Conservation (phyloP, 2,329 filamentous ascomycete species). For the Monosporascus sp. region DNA sequence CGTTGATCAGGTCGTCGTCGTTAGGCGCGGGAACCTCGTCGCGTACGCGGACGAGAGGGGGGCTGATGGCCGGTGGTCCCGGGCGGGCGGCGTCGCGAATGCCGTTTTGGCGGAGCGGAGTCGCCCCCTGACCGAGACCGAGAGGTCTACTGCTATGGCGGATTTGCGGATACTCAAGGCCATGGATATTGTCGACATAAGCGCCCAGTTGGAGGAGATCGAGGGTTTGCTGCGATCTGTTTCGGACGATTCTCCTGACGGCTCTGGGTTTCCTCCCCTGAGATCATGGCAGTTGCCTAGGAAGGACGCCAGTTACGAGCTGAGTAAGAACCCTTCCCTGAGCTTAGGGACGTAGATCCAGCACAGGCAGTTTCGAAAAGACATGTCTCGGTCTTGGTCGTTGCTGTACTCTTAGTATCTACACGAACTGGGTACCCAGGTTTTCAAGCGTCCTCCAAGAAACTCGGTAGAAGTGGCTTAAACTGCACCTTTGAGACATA, state of each 20-base stretch:
- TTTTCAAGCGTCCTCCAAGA: slow-evolving; percentile 19
- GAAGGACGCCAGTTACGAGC: not conserved
- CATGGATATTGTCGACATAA: slow-evolving; percentile 10
- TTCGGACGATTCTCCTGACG: not conserved
- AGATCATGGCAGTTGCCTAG: not conserved
- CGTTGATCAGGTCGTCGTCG: slow-evolving; percentile 32
- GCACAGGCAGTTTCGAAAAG: no score
- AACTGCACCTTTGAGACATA: slow-evolving; percentile 25
- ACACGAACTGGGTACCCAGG: not conserved
- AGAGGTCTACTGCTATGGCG: slow-evolving; percentile 17
- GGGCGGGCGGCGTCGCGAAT: slow-evolving; percentile 10
- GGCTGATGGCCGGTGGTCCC: slow-evolving; percentile 1
- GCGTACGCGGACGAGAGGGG: slow-evolving; percentile 21
- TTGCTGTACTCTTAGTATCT: no score
- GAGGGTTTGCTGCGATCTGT: slow-evolving; percentile 16
- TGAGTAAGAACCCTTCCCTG: not conserved
- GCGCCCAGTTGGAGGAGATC: slow-evolving; percentile 19
- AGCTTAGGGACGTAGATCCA: not conserved
- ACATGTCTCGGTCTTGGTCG: no score
- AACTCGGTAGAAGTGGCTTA: slow-evolving; percentile 23
- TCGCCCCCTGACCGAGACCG: slow-evolving; percentile 21
- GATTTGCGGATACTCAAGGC: slow-evolving; percentile 21
- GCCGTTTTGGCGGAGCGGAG: slow-evolving; percentile 22
- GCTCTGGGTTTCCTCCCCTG: not conserved
- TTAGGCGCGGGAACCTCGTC: slow-evolving; percentile 33